phyloP scores from a whole-genome alignment of 2,329 filamentous ascomycete species.

The Talaromyces sp. region DNA sequence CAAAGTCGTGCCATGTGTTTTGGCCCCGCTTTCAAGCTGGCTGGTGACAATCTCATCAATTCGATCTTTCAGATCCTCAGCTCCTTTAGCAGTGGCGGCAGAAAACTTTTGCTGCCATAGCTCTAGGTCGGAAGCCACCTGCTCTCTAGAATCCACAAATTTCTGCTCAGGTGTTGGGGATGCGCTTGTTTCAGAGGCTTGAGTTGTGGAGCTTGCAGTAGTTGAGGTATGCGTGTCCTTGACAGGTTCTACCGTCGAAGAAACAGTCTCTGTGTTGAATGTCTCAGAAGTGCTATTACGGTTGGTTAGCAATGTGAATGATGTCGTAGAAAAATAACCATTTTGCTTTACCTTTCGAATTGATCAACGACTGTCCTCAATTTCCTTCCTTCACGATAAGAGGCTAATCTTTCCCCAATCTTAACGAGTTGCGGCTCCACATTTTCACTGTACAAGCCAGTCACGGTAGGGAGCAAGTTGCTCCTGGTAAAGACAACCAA shows the following conservation, averaged over 20 bases:
- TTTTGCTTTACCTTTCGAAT: conserved; percentile 38
- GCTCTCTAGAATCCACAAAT: conserved; percentile 47
- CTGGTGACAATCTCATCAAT: conserved; percentile 66
- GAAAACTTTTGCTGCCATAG: conserved; percentile 87
- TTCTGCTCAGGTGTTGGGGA: conserved; percentile 41
- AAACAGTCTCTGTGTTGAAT: conserved; percentile 3
- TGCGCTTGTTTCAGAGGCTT: conserved; percentile 20
- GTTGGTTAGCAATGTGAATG: background rate
- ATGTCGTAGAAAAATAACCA: background rate
- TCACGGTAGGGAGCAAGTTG: conserved; percentile 74
- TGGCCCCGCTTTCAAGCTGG: conserved; percentile 61
- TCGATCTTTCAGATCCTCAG: conserved; percentile 59
- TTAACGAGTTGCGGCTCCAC: conserved; percentile 92
- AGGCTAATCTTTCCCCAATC: conserved; percentile 81
- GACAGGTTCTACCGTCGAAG: conserved; percentile 12
- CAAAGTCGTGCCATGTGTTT: conserved; percentile 39
- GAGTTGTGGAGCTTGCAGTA: conserved; percentile 17
- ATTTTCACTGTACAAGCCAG: conserved; percentile 78
- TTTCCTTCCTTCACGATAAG: conserved; percentile 54
- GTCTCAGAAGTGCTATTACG: conserved; percentile 6
- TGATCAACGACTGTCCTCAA: conserved; percentile 54
- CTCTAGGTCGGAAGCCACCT: conserved; percentile 70
- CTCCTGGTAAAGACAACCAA: conserved; percentile 65
- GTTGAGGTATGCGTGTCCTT: background rate
- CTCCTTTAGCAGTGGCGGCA: conserved; percentile 75